A percentile compares a stretch with the other conserved stretches of the same genome.
Conservation (phyloP, 495 filamentous ascomycete species). For the Penicillium desertorum region DNA sequence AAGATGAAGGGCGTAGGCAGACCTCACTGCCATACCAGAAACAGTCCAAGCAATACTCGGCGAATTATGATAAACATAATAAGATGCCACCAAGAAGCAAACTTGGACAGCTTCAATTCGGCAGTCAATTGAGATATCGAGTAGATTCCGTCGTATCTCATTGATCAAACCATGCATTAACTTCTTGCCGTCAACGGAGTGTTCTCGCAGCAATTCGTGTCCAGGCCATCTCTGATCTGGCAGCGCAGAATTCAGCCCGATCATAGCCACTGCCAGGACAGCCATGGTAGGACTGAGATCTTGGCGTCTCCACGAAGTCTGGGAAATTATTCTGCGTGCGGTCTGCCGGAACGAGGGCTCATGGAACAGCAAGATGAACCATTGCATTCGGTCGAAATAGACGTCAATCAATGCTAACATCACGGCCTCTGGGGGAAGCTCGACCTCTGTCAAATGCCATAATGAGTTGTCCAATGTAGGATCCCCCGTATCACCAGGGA, state of each 20-base stretch:
- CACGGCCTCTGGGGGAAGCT: conserved; percentile 17
- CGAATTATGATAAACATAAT: conserved; percentile 22
- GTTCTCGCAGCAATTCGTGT: not conserved
- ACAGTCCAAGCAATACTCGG: conserved; percentile 23
- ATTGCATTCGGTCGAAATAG: conserved; percentile 24
- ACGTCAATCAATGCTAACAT: conserved; percentile 19
- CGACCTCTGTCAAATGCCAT: conserved; percentile 18
- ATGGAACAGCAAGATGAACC: conserved; percentile 23
- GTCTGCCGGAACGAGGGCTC: conserved; percentile 19
- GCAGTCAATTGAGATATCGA: conserved; percentile 20
- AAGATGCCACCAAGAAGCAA: conserved; percentile 19
- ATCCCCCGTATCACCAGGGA: conserved; percentile 5
- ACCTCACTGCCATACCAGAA: conserved; percentile 20
- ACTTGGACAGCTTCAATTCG: conserved; percentile 24
- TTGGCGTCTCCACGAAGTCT: conserved; percentile 17
- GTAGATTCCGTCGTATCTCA: conserved; percentile 21
- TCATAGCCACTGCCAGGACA: conserved; percentile 20
- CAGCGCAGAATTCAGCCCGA: conserved; percentile 20
- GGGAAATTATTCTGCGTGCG: conserved; percentile 14
- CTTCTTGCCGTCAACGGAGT: conserved; percentile 7
- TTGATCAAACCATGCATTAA: conserved; percentile 14
- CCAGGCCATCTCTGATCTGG: conserved; percentile 17
- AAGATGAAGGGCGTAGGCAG: conserved; percentile 20
- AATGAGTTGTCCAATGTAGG: conserved; percentile 1
- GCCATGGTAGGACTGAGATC: conserved; percentile 20